These are phyloP conservation scores for Haplosporangium gracile DNA, from an alignment of 192 early-diverging fungal genomes.

Conservation along the genomic window DNA sequence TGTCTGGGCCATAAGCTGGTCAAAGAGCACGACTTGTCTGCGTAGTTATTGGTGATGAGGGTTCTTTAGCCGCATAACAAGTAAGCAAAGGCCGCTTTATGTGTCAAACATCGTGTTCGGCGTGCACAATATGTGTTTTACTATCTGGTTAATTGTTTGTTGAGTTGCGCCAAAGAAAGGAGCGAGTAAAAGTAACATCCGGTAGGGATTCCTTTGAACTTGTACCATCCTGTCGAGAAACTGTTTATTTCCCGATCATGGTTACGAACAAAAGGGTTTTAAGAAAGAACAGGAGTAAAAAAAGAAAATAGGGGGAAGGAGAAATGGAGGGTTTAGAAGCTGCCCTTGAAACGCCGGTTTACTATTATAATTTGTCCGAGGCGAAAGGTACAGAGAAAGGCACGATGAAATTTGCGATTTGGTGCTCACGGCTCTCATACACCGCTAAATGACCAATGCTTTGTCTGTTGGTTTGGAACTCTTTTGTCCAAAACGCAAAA, in stretches of 20 bases:
- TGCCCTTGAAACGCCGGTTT: neutral
- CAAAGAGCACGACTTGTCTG: neutral
- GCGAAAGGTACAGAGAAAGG: neutral
- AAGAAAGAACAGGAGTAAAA: neutral
- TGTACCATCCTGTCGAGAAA: neutral
- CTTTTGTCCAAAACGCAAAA: neutral
- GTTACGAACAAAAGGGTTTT: neutral
- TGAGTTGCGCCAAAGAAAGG: neutral
- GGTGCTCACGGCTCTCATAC: neutral
- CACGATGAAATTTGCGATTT: neutral
- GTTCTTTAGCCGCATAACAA: neutral
- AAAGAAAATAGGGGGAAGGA: neutral
- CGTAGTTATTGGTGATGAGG: neutral
- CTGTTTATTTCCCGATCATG: neutral
- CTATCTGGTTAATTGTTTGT: neutral
- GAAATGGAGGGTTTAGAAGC: neutral
- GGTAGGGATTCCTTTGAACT: neutral
- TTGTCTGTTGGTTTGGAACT: neutral
- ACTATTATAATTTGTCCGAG: neutral
- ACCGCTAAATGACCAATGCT: no score
- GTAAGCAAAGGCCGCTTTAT: neutral
- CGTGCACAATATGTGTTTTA: neutral
- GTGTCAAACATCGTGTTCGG: neutral
- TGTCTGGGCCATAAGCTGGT: neutral
- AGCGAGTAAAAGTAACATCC: neutral